These are phyloP conservation scores for Globisporangium canariense DNA, from an alignment of 352 stramenopile species.

Conservation along the genomic window DNA sequence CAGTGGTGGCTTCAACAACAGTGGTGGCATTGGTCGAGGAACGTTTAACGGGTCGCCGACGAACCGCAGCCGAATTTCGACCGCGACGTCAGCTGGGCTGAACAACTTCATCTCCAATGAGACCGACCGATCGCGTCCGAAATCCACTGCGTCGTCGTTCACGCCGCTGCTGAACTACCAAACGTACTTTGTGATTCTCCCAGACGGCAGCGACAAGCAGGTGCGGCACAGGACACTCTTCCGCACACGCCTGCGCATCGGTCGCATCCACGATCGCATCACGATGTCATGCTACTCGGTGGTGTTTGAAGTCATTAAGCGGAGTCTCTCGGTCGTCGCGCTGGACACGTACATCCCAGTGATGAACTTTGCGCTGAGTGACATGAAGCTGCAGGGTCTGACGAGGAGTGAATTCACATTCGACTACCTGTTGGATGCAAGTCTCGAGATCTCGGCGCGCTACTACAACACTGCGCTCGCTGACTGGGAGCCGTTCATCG, in stretches of 20 bases:
- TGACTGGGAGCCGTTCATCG: slow-evolving; percentile 86
- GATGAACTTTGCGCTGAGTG: slow-evolving; percentile 84
- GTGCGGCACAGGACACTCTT: slow-evolving; percentile 49
- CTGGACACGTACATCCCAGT: slow-evolving; percentile 89
- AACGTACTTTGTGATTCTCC: slow-evolving; percentile 53
- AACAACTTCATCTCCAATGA: slow-evolving; percentile 28
- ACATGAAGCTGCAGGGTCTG: slow-evolving; percentile 75
- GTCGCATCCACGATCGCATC: slow-evolving; percentile 69
- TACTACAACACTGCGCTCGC: slow-evolving; percentile 89
- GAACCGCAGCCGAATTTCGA: slow-evolving; percentile 64
- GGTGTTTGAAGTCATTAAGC: slow-evolving; percentile 89
- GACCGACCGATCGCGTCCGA: slow-evolving; percentile 24
- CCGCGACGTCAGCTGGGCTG: slow-evolving; percentile 53
- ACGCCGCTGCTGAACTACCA: slow-evolving; percentile 76
- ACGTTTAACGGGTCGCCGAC: slow-evolving; percentile 40
- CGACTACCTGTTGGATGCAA: slow-evolving; percentile 71
- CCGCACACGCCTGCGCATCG: slow-evolving; percentile 59
- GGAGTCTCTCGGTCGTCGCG: slow-evolving; percentile 82
- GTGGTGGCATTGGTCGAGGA: slow-evolving; percentile 12
- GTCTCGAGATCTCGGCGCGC: slow-evolving; percentile 72
- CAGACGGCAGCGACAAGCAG: slow-evolving; percentile 38
- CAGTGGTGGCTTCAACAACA: slow-evolving; percentile 33
- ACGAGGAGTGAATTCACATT: slow-evolving; percentile 66
- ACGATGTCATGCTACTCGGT: slow-evolving; percentile 70
- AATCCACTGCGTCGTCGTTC: slow-evolving; percentile 45